Base-by-base conservation (phyloP, 2,329 filamentous ascomycete genomes). In the Xylariaceae sp. region DNA sequence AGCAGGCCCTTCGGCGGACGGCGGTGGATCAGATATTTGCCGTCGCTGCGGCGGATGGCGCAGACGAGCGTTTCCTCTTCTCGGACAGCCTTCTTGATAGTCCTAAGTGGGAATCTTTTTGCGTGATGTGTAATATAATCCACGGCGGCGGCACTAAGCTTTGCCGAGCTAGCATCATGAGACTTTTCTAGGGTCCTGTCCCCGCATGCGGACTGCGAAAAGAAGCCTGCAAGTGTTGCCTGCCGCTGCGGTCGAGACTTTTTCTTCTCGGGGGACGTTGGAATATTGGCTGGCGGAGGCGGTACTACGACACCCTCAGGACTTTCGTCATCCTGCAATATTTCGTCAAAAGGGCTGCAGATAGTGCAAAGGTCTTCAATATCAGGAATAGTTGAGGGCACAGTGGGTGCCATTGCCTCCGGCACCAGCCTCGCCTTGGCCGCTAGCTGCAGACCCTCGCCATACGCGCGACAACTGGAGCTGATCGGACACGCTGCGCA, bases 1-100 rank as follows among this genome's bases (percentile, higher is more conserved):
- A 76, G 53, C 1, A 76, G 59, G 0, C 72, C 72, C 46, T 69
- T 75, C 9, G 63, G 60, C 0, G 72, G 70, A 0, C 72, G 67
- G 1, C 63, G 63, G 12, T 66, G 65, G 33, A 75, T 57, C 3
- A 76, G 52, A 33, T 66, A 72, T 3, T 49, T 42, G 0, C 64
- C 64, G 34, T 70, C 63, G 13, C 36, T 31, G 19, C 48, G 58
- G 3, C 62, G 63, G 14, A 76, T 58, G 11, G 66, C 70, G 38
- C 71, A 75, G 1, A 76, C 71, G 0, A 76, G 49, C 0, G 64
- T 70, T 39, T 74, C 65, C 22, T 75, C 67, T 33, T 64, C 58
- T 4, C 69, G 65, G 1, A 70, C 60, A 0, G 69, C 60, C 44
- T 73, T 75, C 46, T 75, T 75, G 30, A 60, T 50, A 0, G 55